Evolutionary conservation across 2,329 filamentous ascomycete species (phyloP).

Genomic region (Knoxdaviesia capensis): DNA sequence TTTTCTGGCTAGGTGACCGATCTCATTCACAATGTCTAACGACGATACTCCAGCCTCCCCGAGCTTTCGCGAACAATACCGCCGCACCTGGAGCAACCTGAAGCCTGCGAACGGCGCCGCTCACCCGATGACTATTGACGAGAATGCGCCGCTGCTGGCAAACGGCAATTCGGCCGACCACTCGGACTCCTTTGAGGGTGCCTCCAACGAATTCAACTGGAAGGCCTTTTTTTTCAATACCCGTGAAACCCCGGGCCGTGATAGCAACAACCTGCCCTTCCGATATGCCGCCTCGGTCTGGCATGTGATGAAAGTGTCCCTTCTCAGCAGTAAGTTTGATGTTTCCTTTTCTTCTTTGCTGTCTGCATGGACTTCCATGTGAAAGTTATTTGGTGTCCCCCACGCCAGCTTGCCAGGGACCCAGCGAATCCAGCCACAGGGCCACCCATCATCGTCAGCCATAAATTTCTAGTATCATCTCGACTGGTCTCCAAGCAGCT

Average conservation of each 20-base stretch:
- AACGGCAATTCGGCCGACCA: slow-evolving; percentile 9
- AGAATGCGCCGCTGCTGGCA: slow-evolving; percentile 21
- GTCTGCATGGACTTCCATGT: neutral
- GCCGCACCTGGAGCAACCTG: no score
- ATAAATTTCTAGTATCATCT: no score
- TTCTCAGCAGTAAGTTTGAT: slow-evolving; percentile 33
- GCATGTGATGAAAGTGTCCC: slow-evolving; percentile 35
- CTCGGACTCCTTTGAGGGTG: neutral
- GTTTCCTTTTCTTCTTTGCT: neutral
- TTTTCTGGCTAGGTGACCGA: no score
- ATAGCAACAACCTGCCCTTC: slow-evolving; percentile 24
- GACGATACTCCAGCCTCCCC: no score
- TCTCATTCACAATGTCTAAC: no score
- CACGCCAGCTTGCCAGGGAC: no score
- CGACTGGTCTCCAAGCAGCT: no score
- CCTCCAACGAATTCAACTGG: slow-evolving; percentile 1
- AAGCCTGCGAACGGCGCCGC: no score
- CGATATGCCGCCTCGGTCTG: slow-evolving; percentile 26
- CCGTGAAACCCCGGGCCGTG: slow-evolving; percentile 28
- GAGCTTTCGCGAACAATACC: no score
- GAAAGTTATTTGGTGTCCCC: no score
- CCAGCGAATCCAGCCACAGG: no score
- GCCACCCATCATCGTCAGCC: no score
- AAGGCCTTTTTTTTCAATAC: slow-evolving; percentile 27
- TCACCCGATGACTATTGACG: slow-evolving; percentile 6